Conservation (phyloP, 306 rosid genomes). For the Acacia crassicarpa region DNA sequence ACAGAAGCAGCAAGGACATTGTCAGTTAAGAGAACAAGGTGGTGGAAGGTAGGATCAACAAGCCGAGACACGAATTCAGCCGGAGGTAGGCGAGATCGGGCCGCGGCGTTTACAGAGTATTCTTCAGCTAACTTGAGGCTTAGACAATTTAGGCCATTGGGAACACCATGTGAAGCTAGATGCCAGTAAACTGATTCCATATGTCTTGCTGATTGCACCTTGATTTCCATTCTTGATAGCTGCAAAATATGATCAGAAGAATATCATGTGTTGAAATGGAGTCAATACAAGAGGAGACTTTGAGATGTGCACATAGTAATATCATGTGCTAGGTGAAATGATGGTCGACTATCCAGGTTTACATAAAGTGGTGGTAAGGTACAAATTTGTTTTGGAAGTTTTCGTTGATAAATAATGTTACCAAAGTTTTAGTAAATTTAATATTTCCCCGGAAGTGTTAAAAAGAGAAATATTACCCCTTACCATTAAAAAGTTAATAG, state of each 20-base stretch:
- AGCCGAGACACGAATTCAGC: conserved; percentile 79
- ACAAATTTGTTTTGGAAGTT: too few relatives aligned
- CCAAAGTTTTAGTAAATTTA: too few relatives aligned
- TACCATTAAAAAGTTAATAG: too few relatives aligned
- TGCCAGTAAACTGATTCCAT: conserved; percentile 83
- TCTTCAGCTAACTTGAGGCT: conserved; percentile 86
- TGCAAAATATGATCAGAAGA: conserved; percentile 39
- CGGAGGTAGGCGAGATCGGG: conserved; percentile 81
- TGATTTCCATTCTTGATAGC: conserved; percentile 79
- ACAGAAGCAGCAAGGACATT: conserved; percentile 92
- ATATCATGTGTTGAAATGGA: not conserved
- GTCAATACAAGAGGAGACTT: not conserved
- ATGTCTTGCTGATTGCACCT: conserved; percentile 68
- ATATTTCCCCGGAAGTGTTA: too few relatives aligned
- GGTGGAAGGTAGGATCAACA: conserved; percentile 66
- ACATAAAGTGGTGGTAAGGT: not conserved
- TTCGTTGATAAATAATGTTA: too few relatives aligned
- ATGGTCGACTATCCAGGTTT: not conserved
- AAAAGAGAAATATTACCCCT: too few relatives aligned
- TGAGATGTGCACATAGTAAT: not conserved
- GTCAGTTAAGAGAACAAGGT: conserved; percentile 78
- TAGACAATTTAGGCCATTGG: conserved; percentile 77
- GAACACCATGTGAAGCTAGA: conserved; percentile 90
- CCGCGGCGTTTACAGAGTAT: conserved; percentile 75
- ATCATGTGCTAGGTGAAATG: not conserved